phyloP scores from a whole-genome alignment of 495 filamentous ascomycete genomes.

The Tuber indicum region DNA sequence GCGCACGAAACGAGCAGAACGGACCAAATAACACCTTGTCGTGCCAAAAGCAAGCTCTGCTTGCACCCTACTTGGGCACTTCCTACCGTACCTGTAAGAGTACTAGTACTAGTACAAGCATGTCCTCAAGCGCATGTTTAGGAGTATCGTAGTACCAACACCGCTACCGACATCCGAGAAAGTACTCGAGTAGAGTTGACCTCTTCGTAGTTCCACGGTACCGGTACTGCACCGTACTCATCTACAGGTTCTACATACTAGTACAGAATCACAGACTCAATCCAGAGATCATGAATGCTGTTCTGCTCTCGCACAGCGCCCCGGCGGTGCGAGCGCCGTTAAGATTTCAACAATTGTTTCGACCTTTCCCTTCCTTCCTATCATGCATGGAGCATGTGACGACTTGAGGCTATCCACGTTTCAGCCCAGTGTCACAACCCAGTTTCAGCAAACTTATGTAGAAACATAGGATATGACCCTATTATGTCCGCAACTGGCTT shows the following conservation, averaged over 20 bases:
- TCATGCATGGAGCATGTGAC: neutral
- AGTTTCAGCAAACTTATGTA: conserved; percentile 26
- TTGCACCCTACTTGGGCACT: neutral
- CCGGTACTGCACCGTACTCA: neutral
- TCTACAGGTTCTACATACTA: neutral
- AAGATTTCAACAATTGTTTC: conserved; percentile 1
- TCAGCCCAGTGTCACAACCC: conserved; percentile 27
- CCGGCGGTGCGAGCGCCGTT: neutral
- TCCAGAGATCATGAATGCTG: neutral
- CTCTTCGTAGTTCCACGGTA: neutral
- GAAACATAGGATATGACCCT: conserved; percentile 15
- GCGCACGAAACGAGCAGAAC: neutral
- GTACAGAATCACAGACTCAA: neutral
- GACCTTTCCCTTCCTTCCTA: neutral
- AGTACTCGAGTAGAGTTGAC: neutral
- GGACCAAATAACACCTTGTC: neutral
- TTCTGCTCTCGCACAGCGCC: neutral
- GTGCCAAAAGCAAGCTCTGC: neutral
- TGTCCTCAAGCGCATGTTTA: neutral
- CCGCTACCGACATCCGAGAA: neutral
- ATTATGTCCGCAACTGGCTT: neutral
- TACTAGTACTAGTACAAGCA: neutral
- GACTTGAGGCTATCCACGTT: conserved; percentile 18
- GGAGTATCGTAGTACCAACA: neutral
- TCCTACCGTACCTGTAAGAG: neutral